phyloP scores from a whole-genome alignment of 2,329 filamentous ascomycete species.

The Colletotrichum liriopes region DNA sequence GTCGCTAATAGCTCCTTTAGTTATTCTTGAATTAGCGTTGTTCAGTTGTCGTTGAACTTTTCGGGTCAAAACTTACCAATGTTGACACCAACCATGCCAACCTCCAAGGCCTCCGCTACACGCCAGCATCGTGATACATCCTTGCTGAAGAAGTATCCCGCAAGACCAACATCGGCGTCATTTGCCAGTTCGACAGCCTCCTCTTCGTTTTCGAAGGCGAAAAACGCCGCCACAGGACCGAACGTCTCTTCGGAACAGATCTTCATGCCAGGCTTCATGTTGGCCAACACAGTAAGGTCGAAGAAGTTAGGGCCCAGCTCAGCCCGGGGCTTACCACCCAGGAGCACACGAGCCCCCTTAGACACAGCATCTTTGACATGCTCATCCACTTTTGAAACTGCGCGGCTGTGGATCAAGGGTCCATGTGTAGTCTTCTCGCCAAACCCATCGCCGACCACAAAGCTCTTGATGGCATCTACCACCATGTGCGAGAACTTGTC shows the following conservation, averaged over 20 bases:
- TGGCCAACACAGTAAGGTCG: slow-evolving; percentile 62
- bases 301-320: slow-evolving; percentile 61
- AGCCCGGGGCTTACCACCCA: slow-evolving; percentile 67
- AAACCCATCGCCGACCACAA: slow-evolving; percentile 80
- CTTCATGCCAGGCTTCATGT: slow-evolving; percentile 58
- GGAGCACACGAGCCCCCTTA: slow-evolving; percentile 77
- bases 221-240: slow-evolving; percentile 61
- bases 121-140: slow-evolving; percentile 67
- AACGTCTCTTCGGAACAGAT: slow-evolving; percentile 66
- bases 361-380: slow-evolving; percentile 80
- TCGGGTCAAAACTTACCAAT: slow-evolving; percentile 53
- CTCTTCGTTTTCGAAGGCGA: slow-evolving; percentile 59
- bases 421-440: slow-evolving; percentile 80
- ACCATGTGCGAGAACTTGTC: slow-evolving; percentile 77
- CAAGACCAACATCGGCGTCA: slow-evolving; percentile 73
- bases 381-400: slow-evolving; percentile 80
- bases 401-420: slow-evolving; percentile 77
- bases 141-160: slow-evolving; percentile 73
- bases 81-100: slow-evolving; percentile 72
- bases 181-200: slow-evolving; percentile 62
- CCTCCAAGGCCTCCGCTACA: slow-evolving; percentile 70
- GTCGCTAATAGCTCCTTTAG: slow-evolving; percentile 50
- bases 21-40: background rate
- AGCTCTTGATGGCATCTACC: slow-evolving; percentile 70
- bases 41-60: too few relatives aligned